Evolutionary conservation across 257 asterid genomes (phyloP), one percentile per base, ranked within the genome.

Genomic region (Petrea volubilis): DNA sequence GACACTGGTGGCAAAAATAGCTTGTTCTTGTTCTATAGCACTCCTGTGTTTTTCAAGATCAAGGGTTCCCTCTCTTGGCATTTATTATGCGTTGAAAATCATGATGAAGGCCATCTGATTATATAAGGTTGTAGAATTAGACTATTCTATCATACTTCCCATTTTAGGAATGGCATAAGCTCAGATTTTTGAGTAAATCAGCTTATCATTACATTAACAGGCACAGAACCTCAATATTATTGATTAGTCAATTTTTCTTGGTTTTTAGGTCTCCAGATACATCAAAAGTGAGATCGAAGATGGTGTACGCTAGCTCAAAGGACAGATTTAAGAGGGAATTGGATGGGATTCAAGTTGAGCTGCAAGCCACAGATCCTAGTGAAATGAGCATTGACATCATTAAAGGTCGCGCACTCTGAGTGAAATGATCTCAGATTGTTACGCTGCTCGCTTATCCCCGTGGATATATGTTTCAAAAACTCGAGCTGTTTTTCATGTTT

Each of bases 311-410:
- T 0, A 91, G 96, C 85, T 86, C 97, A 1, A 91, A 88, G 78
- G 97, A 91, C 73, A 86, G 94, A 78, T 88, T 88, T 78, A 91
- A 91, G 95, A 87, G 93, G 77, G 93, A 91, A 82, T 71, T 89
- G 64, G 95, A 91, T 29, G 96, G 97, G 24, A 89, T 87, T 62
- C 97, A 89, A 73, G 87, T 87, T 61, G 97, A 92, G 50, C 77
- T 89, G 28, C 97, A 89, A 72, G 94, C 93, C 51, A 90, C 96
- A 0, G 96, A 92, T 70, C 96, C 96, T 15, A 92, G 96, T 74
- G 96, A 92, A 77, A 88, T 92, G 98, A 92, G 96, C 79, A 60
- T 88, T 8, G 96, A 92, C 89, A 84, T 88, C 73, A 67, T 89
- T 14, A 92, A 92, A 74, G 76, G 70, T 3, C 87, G 96, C n/a